Conservation (phyloP, 164 flowering plant genomes). For the Vitis cinerea region DNA sequence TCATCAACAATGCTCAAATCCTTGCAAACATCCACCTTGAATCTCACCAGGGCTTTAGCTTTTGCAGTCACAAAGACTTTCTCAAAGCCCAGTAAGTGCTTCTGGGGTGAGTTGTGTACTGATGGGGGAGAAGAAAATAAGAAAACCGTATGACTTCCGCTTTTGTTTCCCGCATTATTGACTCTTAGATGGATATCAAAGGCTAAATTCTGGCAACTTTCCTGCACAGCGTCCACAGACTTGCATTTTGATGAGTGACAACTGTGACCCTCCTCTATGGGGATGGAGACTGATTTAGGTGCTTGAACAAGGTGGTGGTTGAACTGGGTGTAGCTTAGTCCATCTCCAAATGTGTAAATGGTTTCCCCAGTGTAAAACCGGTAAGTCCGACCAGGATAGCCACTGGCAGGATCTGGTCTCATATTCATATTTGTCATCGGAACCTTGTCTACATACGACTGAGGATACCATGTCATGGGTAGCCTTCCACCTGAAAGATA, state of each 20-base stretch:
- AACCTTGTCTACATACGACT: conserved; percentile 72
- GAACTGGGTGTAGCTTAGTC: conserved; percentile 69
- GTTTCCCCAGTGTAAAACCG: conserved; percentile 86
- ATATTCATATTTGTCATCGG: conserved; percentile 97
- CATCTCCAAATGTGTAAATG: conserved; percentile 79
- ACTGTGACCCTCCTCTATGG: conserved; percentile 60
- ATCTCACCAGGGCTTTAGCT: conserved; percentile 44
- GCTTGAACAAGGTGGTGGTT: conserved; percentile 61
- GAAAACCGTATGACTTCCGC: conserved; percentile 75
- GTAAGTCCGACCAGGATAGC: conserved; percentile 89
- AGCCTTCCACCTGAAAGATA: conserved; percentile 74
- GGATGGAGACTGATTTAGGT: conserved; percentile 55
- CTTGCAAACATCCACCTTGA: conserved; percentile 84
- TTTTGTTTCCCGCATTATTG: conserved; percentile 48
- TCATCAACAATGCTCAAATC: conserved; percentile 88
- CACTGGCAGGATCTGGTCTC: conserved; percentile 80
- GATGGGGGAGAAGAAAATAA: conserved; percentile 70
- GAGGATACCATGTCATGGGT: conserved; percentile 98
- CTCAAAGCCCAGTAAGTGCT: conserved; percentile 83
- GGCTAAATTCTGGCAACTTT: conserved; percentile 45
- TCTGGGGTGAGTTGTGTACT: conserved; percentile 71
- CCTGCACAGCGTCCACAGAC: conserved; percentile 48
- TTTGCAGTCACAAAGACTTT: conserved; percentile 51
- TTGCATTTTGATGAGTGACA: conserved; percentile 62
- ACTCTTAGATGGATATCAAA: conserved; percentile 70